Percentiles rank a stretch among this genome's conserved stretches.
phyloP scores from a whole-genome alignment of 139 green algal species.

The Mesostigma viride region DNA sequence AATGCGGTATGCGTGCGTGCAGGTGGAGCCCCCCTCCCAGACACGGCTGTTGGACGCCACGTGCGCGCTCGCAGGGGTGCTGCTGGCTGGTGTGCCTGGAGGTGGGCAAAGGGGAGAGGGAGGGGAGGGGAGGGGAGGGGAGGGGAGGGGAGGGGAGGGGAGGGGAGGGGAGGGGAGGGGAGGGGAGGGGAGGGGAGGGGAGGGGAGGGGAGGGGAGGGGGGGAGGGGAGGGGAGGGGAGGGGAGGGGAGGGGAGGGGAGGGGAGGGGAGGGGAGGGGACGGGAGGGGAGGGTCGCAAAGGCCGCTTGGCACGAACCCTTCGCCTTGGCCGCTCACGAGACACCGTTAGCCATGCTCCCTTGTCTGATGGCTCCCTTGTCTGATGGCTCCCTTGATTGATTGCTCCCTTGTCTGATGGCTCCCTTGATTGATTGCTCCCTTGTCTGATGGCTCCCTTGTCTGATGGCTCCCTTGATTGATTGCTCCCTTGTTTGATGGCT shows the following conservation, averaged over 20 bases:
- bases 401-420: slow-evolving; percentile 9
- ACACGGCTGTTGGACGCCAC: background rate
- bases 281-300: too few species aligned
- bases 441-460: background rate
- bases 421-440: background rate
- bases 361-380: too few species aligned
- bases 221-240: background rate
- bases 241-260: background rate
- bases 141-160: too few species aligned
- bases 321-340: too few species aligned
- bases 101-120: background rate
- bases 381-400: background rate
- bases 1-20: too few species aligned
- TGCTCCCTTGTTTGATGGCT: background rate
- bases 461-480: background rate
- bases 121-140: too few species aligned
- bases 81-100: background rate
- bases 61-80: background rate
- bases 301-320: too few species aligned
- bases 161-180: too few species aligned
- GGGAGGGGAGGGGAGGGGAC: too few species aligned
- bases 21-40: background rate
- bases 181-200: background rate
- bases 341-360: too few species aligned
- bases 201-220: too few species aligned